These are phyloP conservation scores for Triticum aestivum DNA, from an alignment of 176 grass and related monocot genomes.

Conservation along the genomic window IWGSC_CS_RefSeq_v2.1 NC_057808.1:551912653-551913152, in stretches of 20 bases:
- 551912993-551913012: too few relatives aligned
- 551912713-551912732: neutral
- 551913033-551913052: neutral
- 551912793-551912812: slow-evolving; percentile 15
- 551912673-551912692: neutral
- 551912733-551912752: neutral
- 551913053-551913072: neutral
- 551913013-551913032: too few relatives aligned
- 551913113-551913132: too few relatives aligned
- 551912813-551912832: neutral
- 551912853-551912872: too few relatives aligned
- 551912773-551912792: neutral
- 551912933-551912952: neutral
- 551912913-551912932: too few relatives aligned
- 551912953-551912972: neutral
- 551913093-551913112: too few relatives aligned
- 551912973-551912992: too few relatives aligned
- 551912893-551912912: neutral
- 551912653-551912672: neutral
- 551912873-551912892: too few relatives aligned
- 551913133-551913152: too few relatives aligned
- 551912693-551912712: neutral
- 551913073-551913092: neutral
- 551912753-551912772: neutral
- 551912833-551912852: neutral